A percentile compares a stretch with the other conserved stretches of the same genome.
These are phyloP conservation scores for Casaregolazyma lundiana DNA, from an alignment of 1,139 yeast species.

Conservation along the genomic window DNA sequence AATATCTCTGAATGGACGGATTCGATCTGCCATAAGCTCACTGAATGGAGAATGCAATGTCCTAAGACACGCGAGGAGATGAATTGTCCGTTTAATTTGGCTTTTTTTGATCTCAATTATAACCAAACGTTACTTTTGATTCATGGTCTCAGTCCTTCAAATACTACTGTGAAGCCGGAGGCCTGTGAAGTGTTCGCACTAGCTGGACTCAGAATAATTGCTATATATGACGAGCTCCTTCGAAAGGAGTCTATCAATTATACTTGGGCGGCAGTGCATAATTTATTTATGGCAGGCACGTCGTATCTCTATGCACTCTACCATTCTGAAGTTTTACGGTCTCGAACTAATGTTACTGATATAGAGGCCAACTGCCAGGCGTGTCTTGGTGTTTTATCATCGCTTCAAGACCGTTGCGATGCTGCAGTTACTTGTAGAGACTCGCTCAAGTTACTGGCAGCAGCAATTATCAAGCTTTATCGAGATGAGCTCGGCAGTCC, in stretches of 20 bases:
- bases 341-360: slow-evolving; percentile 44
- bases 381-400: slow-evolving; percentile 57
- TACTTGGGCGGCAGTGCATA: slow-evolving; percentile 93
- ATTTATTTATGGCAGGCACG: slow-evolving; percentile 83
- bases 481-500: slow-evolving; percentile 21
- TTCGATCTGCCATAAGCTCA: slow-evolving; percentile 48
- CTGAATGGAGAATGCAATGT: slow-evolving; percentile 54
- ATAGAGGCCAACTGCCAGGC: slow-evolving; percentile 53
- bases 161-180: slow-evolving; percentile 47
- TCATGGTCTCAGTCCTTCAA: slow-evolving; percentile 74
- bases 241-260: slow-evolving; percentile 61
- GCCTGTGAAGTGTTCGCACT: slow-evolving; percentile 58
- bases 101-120: slow-evolving; percentile 69
- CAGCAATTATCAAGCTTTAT: slow-evolving; percentile 62
- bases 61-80: slow-evolving; percentile 56
- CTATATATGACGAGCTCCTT: slow-evolving; percentile 56
- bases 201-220: slow-evolving; percentile 63
- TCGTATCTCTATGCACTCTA: slow-evolving; percentile 74
- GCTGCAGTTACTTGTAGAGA: slow-evolving; percentile 72
- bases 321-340: slow-evolving; percentile 54
- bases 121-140: slow-evolving; percentile 68
- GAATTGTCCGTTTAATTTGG: slow-evolving; percentile 71
- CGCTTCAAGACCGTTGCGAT: slow-evolving; percentile 66
- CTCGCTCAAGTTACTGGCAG: slow-evolving; percentile 64
- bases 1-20: slow-evolving; percentile 56